Base-by-base conservation (phyloP, 2,329 filamentous ascomycete species). In the Exophiala aquamarina region DNA sequence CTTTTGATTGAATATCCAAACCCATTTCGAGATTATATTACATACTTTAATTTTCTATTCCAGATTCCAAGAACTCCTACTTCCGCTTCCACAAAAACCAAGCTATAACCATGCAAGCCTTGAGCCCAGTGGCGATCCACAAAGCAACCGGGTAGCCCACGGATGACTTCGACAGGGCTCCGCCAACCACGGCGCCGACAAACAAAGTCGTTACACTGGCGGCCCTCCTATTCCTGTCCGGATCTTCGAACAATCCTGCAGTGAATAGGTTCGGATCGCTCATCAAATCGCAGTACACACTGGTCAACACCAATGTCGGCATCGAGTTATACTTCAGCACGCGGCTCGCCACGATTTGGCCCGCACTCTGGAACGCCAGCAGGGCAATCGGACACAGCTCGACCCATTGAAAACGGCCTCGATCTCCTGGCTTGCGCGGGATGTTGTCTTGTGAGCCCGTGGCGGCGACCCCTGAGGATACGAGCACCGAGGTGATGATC, bases 291-390 rank as follows among this genome's bases (percentile, higher is more conserved):
- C 69, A 71, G 49, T 71, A 71, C 13, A 70, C 60, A 38, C 67
- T 71, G 3, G 69, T 72, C 53, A 72, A 49, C 6, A 71, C 69
- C 10, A 71, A 66, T 4, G 68, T 70, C 17, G 69, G 69, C 23
- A 72, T 67, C 56, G 71, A 69, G 41, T 67, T 69, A 53, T 66
- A 68, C 15, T 31, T 31, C 19, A 43, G 18, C 9, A 43, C 23
- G 8, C 40, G 66, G 47, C 65, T 70, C 19, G 65, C 66, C 2
- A 68, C 63, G 52, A 71, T 69, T 46, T 70, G 67, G 0, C 67
- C 67, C 1, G 59, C 65, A 2, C 65, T 65, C 45, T 70, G 66
- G 44, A 70, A 68, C n/a, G 65, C 57, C 2, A 70, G 53, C 2
- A 71, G 56, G 3, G 60, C 62, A 38, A 72, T 64, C 4, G 67